Evolutionary conservation across 148 eudicot species (phyloP).

Genomic region (Heliosperma pusillum): DNA sequence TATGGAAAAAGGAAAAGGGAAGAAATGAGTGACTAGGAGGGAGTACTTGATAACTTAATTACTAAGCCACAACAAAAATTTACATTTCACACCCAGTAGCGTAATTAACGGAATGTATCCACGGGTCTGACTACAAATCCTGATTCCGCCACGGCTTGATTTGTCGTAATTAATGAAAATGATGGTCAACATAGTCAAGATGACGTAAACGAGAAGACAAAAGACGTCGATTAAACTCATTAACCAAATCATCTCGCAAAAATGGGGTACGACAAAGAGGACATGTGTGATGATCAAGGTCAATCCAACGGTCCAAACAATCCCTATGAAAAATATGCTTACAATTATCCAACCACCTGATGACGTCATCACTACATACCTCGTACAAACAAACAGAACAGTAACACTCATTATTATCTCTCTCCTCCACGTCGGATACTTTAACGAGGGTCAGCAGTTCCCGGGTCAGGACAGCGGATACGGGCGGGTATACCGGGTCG

Average conservation of each 20-base stretch:
- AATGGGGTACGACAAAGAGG: slow-evolving; percentile 45
- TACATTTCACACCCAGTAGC: no score
- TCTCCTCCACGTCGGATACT: slow-evolving; percentile 16
- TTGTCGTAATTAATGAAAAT: no score
- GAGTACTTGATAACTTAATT: no score
- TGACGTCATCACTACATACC: slow-evolving; percentile 26
- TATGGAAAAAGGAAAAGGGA: no score
- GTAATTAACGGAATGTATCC: no score
- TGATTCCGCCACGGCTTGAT: no score
- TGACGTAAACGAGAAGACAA: slow-evolving; percentile 9
- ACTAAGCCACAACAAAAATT: no score
- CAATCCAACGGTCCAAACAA: slow-evolving; percentile 55
- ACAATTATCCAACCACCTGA: slow-evolving; percentile 41
- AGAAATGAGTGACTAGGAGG: no score
- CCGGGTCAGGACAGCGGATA: slow-evolving; percentile 25
- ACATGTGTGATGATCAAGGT: slow-evolving; percentile 43
- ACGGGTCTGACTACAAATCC: no score
- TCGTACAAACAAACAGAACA: slow-evolving; percentile 44
- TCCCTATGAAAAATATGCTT: slow-evolving; percentile 39
- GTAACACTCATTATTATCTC: background rate
- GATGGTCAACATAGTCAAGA: slow-evolving; percentile 3
- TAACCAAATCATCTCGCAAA: slow-evolving; percentile 18
- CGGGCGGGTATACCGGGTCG: background rate
- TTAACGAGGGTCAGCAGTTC: slow-evolving; percentile 25
- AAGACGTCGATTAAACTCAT: slow-evolving; percentile 28